These are phyloP conservation scores for Malus hybrid DNA, from an alignment of 331 rosid genomes.

Conservation along the genomic window DNA sequence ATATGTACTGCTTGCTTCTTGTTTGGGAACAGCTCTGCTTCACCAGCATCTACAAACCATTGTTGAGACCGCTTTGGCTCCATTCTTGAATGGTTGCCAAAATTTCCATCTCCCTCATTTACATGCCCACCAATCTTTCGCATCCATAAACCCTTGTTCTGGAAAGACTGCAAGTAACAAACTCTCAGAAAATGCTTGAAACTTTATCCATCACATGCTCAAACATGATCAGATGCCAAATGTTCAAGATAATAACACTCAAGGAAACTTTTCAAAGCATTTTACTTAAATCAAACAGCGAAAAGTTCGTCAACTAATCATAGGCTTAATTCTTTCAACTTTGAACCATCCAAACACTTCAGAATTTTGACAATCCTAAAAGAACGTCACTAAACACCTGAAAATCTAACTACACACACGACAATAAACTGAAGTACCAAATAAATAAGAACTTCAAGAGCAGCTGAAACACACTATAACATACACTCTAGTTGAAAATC, in stretches of 20 bases:
- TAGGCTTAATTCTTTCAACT: neutral
- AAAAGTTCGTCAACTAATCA: neutral
- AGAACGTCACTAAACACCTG: neutral
- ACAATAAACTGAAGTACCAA: neutral
- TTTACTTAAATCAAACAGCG: neutral
- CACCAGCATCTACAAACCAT: slow-evolving; percentile 66
- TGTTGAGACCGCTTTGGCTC: slow-evolving; percentile 67
- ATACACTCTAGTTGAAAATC: neutral
- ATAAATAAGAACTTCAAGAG: neutral
- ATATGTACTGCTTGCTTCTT: slow-evolving; percentile 65
- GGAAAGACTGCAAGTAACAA: slow-evolving; percentile 37
- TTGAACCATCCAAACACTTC: neutral
- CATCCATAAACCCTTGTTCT: slow-evolving; percentile 69
- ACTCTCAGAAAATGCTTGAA: neutral
- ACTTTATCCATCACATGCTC: neutral
- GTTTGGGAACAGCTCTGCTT: slow-evolving; percentile 51
- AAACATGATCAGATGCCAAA: neutral
- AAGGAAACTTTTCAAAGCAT: too few relatives aligned
- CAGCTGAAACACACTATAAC: neutral
- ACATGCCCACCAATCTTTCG: slow-evolving; percentile 45
- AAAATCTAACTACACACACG: neutral
- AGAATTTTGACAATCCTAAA: neutral
- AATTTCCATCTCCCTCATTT: slow-evolving; percentile 37
- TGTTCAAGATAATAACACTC: neutral
- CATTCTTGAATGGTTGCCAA: slow-evolving; percentile 45